These are phyloP conservation scores for Suhomyces tanzawaensis DNA, from an alignment of 805 yeast species.

Conservation along the genomic window DNA sequence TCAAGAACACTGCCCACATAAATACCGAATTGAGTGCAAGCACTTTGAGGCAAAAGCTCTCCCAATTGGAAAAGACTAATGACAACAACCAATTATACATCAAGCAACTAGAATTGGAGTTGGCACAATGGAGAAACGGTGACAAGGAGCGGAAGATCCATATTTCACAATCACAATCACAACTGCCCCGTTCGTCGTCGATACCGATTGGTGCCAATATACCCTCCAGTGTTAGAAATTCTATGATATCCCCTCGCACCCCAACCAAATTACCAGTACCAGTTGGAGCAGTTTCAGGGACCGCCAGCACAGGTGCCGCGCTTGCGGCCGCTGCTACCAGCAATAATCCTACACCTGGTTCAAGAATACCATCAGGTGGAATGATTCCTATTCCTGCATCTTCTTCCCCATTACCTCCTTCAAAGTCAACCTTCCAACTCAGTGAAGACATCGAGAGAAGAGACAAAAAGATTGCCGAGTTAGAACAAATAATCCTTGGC, in stretches of 20 bases:
- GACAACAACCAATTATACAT: constrained; percentile 31
- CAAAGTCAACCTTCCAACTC: constrained; percentile 4
- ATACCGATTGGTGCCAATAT: constrained; percentile 2
- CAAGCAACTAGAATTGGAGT: constrained; percentile 41
- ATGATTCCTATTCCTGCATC: constrained; percentile 9
- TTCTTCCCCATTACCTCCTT: constrained; percentile 5
- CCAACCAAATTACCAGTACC: constrained; percentile 14
- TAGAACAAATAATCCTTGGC: constrained; percentile 28
- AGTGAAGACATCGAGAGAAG: constrained; percentile 25
- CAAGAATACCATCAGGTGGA: constrained; percentile 3
- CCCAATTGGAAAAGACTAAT: constrained; percentile 34
- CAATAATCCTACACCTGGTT: not conserved
- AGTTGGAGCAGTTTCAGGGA: constrained; percentile 1
- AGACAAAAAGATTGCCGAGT: constrained; percentile 28
- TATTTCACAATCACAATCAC: constrained; percentile 5
- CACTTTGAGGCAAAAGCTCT: constrained; percentile 44
- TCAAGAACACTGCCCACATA: constrained; percentile 62
- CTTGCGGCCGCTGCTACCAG: not conserved
- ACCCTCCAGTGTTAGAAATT: constrained; percentile 7
- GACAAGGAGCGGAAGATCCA: constrained; percentile 8
- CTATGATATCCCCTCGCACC: constrained; percentile 10
- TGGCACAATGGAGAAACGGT: constrained; percentile 36
- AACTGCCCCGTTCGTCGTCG: constrained; percentile 1
- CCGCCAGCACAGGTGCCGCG: not conserved
- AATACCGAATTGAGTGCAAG: constrained; percentile 55